Evolutionary conservation across 2,329 filamentous ascomycete genomes (phyloP), one percentile per base, ranked within the genome.

Genomic region (Diaporthe sp.): DNA sequence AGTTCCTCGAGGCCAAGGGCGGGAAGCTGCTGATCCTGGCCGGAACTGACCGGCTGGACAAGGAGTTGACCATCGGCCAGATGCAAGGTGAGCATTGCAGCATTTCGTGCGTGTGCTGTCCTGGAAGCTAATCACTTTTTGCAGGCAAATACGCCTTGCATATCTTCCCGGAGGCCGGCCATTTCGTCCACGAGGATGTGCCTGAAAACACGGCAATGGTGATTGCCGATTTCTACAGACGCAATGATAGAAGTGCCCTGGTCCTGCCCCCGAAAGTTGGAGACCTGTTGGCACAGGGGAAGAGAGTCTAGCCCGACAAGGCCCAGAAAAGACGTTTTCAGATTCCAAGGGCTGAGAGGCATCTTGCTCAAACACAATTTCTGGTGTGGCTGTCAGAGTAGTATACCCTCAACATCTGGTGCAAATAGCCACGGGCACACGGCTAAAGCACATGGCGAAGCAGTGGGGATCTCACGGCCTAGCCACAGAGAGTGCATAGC

Each of bases 131-230:
- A 75, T 12, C 34, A 37, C 12, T 42, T 4, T 4, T 3, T 22
- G 6, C 77, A 92, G 93, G 96, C 7, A 98, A 98, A 88, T 99
- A 98, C 82, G 95, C 98, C 75, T 87, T 99, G 61, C 94, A 98
- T 79, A 96, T 99, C 9, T 94, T 98, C 80, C 96, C 97, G 0
- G 95, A 98, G 82, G 95, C 97, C 1, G 97, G 97, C 0, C 97
- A 99, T 83, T 99, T 99, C 81, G 92, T 99, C 74, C 97, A 99
- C 79, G 97, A 99, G 84, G 97, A 99, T 83, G 90, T 96, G 68
- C 96, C 97, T 0, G 94, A 95, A 81, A 97, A 96, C 87, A 97
- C 94, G 58, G 97, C 97, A 0, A 88, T 94, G 79, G 90, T 95
- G 12, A 86, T 98, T 71, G 94, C 94, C 2, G 97, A 99, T 82